Base-by-base conservation (phyloP, 106 monocot species). In the Platanthera zijinensis region DNA sequence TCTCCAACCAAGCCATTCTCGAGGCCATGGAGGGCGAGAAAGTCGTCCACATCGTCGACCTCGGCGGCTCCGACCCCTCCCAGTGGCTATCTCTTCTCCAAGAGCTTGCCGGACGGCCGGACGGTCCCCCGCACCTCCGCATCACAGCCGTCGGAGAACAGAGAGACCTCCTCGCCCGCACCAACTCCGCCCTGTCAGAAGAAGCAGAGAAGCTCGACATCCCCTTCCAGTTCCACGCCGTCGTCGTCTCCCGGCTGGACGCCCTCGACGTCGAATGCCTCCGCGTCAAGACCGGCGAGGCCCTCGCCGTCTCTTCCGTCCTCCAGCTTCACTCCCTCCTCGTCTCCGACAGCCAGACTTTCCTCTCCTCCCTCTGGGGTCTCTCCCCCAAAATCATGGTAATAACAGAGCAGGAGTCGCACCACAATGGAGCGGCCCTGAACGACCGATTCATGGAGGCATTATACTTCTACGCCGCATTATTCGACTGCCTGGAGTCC, bases 401-500 rank as follows among this genome's bases (percentile, higher is more conserved):
- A 11, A 78, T 88, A 8, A 63, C 76, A 6, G 88, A 88, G 77
- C 84, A 88, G 59, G 88, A 88, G 70, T 71, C 83, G 46, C 80
- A 80, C 83, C 82, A 85, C 80, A 88, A 88, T 51, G 75, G 74
- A 4, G n/a, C 77, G 7, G 14, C 69, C 1, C 73, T 88, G 39
- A 52, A 8, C 17, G 88, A 85, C 48, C 28, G 88, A 54, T 88
- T 88, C 85, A 78, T 74, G 57, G 88, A 88, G 50, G 80, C 88
- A 6, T 72, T 88, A 47, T 82, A 88, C 85, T 88, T 82, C 85
- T 88, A 88, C 72, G 84, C 88, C 13, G 88, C 85, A 8, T 48
- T 85, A 72, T 89, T 85, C 46, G 88, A 89, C 45, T 88, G 85
- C 82, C 64, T 88, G 48, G 88, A 89, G 76, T 87, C 87, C 0